Base-by-base conservation (phyloP, 2,329 filamentous ascomycete species). In the Pseudogymnoascus sp. region DNA sequence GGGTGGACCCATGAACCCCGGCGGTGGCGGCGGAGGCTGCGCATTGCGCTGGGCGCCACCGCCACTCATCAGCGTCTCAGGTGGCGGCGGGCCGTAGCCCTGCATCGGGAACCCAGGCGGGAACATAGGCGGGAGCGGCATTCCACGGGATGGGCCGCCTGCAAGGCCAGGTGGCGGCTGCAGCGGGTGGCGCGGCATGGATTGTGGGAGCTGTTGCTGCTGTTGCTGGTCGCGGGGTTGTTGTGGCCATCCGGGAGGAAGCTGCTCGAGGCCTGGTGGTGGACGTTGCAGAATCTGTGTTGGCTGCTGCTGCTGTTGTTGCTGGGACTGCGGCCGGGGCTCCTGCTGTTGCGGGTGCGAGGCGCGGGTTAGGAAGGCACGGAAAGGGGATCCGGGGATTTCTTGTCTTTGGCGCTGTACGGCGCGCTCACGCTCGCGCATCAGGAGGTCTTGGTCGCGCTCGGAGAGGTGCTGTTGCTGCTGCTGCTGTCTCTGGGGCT, bases 251-350 rank as follows among this genome's bases (percentile, higher is more conserved):
- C 72, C 77, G 15, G 77, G 80, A 15, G 79, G 80, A 73, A 85
- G 79, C 66, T 82, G 79, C 48, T 77, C 82, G 38, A 86, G 72
- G 6, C 83, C 83, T 2, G 82, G 81, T 15, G 77, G 79, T n/a
- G 81, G 82, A 5, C 83, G 80, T 70, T 86, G 83, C 19, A 86
- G 71, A 59, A 86, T 86, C 68, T 86, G 83, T 3, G 82, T 84
- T 3, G 82, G 82, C 64, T 82, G 80, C 61, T 76, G 77, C 34
- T 39, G 71, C 13, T 82, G 71, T 12, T 82, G 80, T 13, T 84
- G 79, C 65, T 81, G 77, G 63, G 41, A 52, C n/a, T 82, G 81
- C 33, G 23, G 33, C 26, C 58, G 26, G 1, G 30, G 18, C n/a
- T 37, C 69, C 55, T 68, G 68, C 30, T 37, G 35, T 39, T 65